Evolutionary conservation across 2,329 filamentous ascomycete species (phyloP), one percentile per base, ranked within the genome.

Genomic region (Aspergillus persii): DNA sequence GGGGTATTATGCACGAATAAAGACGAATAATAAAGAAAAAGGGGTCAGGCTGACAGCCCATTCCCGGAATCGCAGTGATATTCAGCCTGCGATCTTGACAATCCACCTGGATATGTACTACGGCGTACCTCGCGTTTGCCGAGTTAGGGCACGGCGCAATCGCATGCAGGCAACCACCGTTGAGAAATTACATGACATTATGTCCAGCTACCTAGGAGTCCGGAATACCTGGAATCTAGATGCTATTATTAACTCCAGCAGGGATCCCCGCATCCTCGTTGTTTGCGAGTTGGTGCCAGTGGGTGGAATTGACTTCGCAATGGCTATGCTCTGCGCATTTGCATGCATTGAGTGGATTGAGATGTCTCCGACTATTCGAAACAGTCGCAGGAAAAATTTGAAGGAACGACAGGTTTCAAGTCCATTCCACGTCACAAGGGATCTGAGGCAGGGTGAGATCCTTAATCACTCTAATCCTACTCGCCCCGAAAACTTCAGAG

Each of bases 31-130:
- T 27, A 18, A n/a, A 27, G 12, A 23, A 30, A 8, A 36, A 54
- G 26, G 23, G 39, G 41, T 59, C 49, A 59, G 57, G 57, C 57
- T 46, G 55, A 57, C 26, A 46, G 30, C 23, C 55, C 36, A 49
- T 53, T 50, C 27, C 51, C 46, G 51, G 46, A 53, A 48, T 53
- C 23, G 49, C 29, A 57, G 11, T 57, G 55, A 53, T 57, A 36
- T 36, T 39, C 53, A 50, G 46, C 18, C 33, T 49, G 18, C n/a
- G 36, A 41, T 41, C 15, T 7, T n/a, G 36, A 41, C 36, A 4
- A 4, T 11, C 11, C 5, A 39, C 11, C 3, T 39, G 3, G 2
- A 23, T 7, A 8, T 1, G 15, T 8, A n/a, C 33, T 36, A 31
- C 30, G 9, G 33, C 11, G 33, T 36, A 23, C 18, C 18, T 23